phyloP scores from a whole-genome alignment of 495 filamentous ascomycete genomes.

The Umbilicaria muhlenbergii region DNA sequence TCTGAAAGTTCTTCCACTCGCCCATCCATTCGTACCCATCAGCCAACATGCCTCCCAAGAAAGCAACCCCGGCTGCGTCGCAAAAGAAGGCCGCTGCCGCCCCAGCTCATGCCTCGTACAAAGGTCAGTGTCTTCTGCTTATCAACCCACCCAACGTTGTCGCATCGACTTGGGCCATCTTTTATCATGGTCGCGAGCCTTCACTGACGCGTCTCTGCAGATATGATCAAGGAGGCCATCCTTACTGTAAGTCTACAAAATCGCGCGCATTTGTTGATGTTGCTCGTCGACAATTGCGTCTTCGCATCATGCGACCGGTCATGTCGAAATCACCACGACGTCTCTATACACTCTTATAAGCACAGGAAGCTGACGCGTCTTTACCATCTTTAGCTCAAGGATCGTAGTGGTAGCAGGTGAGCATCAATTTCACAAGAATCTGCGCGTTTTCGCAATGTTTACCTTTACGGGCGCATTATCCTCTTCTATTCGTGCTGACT shows the following conservation, averaged over 20 bases:
- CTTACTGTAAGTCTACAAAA: conserved; percentile 42
- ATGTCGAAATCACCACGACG: conserved; percentile 1
- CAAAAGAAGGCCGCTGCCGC: conserved; percentile 33
- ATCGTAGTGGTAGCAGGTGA: conserved; percentile 50
- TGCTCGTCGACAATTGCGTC: background rate
- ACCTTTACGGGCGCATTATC: conserved; percentile 6
- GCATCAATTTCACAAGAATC: conserved; percentile 13
- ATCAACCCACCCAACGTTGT: conserved; percentile 22
- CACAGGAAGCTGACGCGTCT: conserved; percentile 13
- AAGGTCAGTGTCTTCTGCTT: conserved; percentile 38
- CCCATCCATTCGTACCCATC: conserved; percentile 10
- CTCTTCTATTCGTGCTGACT: conserved; percentile 5
- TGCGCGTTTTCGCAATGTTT: conserved; percentile 8
- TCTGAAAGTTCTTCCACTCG: conserved; percentile 13
- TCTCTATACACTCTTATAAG: background rate
- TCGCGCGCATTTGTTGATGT: conserved; percentile 14
- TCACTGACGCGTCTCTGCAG: conserved; percentile 35
- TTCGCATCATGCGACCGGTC: conserved; percentile 7
- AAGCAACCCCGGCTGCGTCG: conserved; percentile 26
- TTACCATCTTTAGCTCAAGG: conserved; percentile 37
- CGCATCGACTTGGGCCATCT: conserved; percentile 21
- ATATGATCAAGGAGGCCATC: conserved; percentile 58
- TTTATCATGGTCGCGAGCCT: conserved; percentile 26
- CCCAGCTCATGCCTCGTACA: conserved; percentile 40
- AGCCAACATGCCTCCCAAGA: conserved; percentile 36